Base-by-base conservation (phyloP, 352 stramenopile species). In the Phytophthora pseudosyringae region DNA sequence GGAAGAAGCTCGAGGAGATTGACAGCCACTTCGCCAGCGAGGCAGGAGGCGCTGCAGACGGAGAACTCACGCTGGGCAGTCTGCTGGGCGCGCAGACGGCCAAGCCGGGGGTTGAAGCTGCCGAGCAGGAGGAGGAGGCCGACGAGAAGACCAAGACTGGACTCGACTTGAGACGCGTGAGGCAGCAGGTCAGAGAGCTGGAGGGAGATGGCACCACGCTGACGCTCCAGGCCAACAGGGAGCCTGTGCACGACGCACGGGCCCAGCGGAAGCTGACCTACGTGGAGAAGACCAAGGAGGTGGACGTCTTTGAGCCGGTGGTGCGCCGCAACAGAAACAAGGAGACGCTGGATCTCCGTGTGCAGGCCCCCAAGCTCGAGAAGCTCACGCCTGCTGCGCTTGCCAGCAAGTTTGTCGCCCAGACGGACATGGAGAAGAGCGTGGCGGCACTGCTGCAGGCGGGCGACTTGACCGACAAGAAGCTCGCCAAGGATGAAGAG, bases 311-410 rank as follows among this genome's bases (percentile, higher is more conserved):
- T 79, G 90, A 93, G 46, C 78, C 95, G 0, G 88, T 96, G 11
- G 90, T 98, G 50, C 86, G 96, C 29, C 78, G 88, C 46, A 98
- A 98, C 70, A 88, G 96, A 13, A 76, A 98, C 71, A 97, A 97
- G 26, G 94, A 98, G 80, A 98, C 94, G 40, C 78, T 98, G 43
- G 94, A 98, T 76, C 97, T 98, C 59, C 92, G 94, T 46, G 76
- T 89, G n/a, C 95, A 98, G 62, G 90, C 86, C 28, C 71, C 78
- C 1, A 83, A 81, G 70, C 74, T 92, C 39, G 78, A 91, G 52
- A 90, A 89, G 59, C 53, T 94, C 7, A 98, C 91, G 13, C 77
- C 84, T 5, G 91, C 96, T 39, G 73, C 78, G 8, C 71, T 99
- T 8, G 77, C 96, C 6, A 95, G 86, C 54, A 98, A 98, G 66